These are phyloP conservation scores for Barbatosphaeria neglecta DNA, from an alignment of 495 filamentous ascomycete genomes.

Conservation along the genomic window DNA sequence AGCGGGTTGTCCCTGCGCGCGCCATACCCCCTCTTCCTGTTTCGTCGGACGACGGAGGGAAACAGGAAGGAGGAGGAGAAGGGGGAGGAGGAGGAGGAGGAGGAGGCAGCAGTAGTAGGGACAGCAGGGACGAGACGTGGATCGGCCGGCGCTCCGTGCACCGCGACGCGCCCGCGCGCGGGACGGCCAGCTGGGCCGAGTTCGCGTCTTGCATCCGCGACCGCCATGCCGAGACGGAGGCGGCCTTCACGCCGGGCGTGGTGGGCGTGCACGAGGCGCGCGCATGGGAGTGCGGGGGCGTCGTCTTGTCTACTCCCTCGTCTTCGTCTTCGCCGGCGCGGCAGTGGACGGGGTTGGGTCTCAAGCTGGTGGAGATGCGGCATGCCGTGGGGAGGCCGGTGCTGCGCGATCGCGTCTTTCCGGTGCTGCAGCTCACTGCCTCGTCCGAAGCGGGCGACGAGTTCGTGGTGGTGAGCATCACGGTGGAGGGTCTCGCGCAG, in stretches of 20 bases:
- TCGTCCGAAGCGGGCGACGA: conserved; percentile 12
- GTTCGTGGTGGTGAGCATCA: conserved; percentile 46
- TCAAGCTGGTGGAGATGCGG: conserved; percentile 39
- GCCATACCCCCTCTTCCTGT: conserved; percentile 13
- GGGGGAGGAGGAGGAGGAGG: conserved; percentile 3
- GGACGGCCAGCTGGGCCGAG: conserved; percentile 55
- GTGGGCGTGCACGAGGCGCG: conserved; percentile 40
- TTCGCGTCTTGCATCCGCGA: conserved; percentile 48
- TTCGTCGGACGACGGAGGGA: background rate
- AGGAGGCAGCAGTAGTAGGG: conserved; percentile 4
- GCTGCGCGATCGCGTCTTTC: conserved; percentile 45
- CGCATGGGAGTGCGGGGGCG: conserved; percentile 37
- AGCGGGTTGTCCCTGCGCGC: conserved; percentile 24
- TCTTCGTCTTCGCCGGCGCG: conserved; percentile 17
- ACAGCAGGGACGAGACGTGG: conserved; percentile 45
- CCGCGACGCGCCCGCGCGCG: conserved; percentile 34
- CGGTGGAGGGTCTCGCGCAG: conserved; percentile 29
- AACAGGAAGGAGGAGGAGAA: too few species aligned
- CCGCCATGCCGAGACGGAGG: conserved; percentile 57
- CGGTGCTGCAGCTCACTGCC: conserved; percentile 35
- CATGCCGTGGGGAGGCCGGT: conserved; percentile 36
- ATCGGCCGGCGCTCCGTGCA: conserved; percentile 55
- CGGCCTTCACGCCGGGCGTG: conserved; percentile 59
- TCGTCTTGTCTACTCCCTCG: background rate
- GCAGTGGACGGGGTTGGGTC: conserved; percentile 37